Base-by-base conservation (phyloP, 768 basidiomycete genomes). In the Macrolepiota dolichaula region DNA sequence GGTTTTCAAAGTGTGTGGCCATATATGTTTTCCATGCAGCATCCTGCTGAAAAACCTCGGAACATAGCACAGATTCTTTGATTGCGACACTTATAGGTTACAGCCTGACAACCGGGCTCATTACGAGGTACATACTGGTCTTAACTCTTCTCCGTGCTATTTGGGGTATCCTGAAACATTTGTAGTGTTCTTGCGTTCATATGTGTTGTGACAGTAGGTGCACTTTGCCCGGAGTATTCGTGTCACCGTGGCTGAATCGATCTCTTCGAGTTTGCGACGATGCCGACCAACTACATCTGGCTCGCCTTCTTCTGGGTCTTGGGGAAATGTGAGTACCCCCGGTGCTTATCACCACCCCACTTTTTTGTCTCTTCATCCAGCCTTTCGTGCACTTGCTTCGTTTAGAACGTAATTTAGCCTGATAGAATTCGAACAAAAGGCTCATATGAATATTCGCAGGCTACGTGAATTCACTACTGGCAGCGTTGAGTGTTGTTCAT, bases 401-500 rank as follows among this genome's bases (percentile, higher is more conserved):
- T 53, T 3, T 17, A 10, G 38, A 37, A 59, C 51, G 57, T 51
- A 60, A 60, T 53, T 35, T 22, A n/a, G 25, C 51, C 51, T 53
- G 27, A 36, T 53, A 38, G 42, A 17, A 17, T 15, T 42, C 19
- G 29, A 32, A 32, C 46, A 44, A 22, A 29, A 51, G 19, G 38
- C 59, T 60, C 59, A 60, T 51, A 24, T 19, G 51, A 35, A 60
- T 51, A 47, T 44, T 17, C 12, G 53, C 51, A 82, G 81, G 79
- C 63, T 81, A 84, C 63, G 80, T 82, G 22, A 84, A 82, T 63
- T 82, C 81, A 1, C 67, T 81, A 27, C 69, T 84, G n/a, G 81
- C 81, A 46, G 75, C 80, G 81, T 82, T 71, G 70, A 73, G 72
- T 72, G 42, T 25, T 36, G n/a, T 13, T 32, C 22, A 32, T 56